Evolutionary conservation across 805 yeast species (phyloP).

Genomic region (Lachancea fermentati): DNA sequence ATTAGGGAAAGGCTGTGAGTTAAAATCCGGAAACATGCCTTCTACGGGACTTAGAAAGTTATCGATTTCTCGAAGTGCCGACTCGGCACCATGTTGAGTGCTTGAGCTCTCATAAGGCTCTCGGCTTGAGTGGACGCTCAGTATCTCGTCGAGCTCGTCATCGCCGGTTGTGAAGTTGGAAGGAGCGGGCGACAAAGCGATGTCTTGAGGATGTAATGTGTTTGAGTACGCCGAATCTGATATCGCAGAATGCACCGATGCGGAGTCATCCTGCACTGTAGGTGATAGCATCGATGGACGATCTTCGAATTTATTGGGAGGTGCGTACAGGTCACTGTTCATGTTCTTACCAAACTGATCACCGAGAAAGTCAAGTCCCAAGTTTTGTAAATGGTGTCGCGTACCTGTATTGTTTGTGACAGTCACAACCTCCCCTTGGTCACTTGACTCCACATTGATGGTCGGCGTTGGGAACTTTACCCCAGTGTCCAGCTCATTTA

Average conservation of each 20-base stretch:
- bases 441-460: slow-evolving; percentile 3
- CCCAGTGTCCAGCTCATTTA: slow-evolving; percentile 1
- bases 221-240: slow-evolving; percentile 2
- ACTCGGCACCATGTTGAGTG: not conserved
- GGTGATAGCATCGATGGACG: slow-evolving; percentile 5
- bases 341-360: no score
- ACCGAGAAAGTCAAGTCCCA: no score
- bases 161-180: slow-evolving; percentile 23
- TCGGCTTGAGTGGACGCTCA: slow-evolving; percentile 25
- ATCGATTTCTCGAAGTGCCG: not conserved
- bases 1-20: not conserved
- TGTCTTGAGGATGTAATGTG: slow-evolving; percentile 15
- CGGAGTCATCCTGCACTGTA: slow-evolving; percentile 3
- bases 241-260: slow-evolving; percentile 2
- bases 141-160: slow-evolving; percentile 26
- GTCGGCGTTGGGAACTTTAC: slow-evolving; percentile 6
- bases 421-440: no score
- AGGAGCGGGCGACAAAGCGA: slow-evolving; percentile 25
- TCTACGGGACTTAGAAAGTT: slow-evolving; percentile 1
- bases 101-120: slow-evolving; percentile 4
- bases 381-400: no score
- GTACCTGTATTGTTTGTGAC: no score
- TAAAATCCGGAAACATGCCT: not conserved
- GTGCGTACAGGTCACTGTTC: no score
- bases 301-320: no score